Evolutionary conservation across 306 rosid genomes (phyloP), one percentile per base, ranked within the genome.

Genomic region (Sicyos baderoa): DNA sequence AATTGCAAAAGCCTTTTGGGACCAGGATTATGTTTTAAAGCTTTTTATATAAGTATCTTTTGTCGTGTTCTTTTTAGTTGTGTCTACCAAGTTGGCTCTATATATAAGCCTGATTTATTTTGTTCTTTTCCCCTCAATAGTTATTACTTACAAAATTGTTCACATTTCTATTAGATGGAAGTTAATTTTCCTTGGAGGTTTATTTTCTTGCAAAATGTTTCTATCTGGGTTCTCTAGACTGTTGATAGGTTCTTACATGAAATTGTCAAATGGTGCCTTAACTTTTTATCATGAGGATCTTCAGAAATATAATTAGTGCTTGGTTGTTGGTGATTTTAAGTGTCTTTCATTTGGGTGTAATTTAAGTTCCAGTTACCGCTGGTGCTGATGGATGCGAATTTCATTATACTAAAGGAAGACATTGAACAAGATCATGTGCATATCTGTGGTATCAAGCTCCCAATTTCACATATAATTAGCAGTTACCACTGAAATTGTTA

Each of bases 1-100:
- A 84, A 85, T 80, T 78, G 82, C 81, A 82, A 86, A 85, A 82
- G 62, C 61, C 62, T 77, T 80, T 40, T 72, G 81, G 85, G 84
- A 51, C 79, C 68, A 32, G 82, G 76, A 75, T 63, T 83, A 55
- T 48, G 78, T 44, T 77, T 68, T 50, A n/a, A 75, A 79, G 70
- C 49, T 57, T 66, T 48, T 40, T 54, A 17, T 57, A 54, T 72
- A 27, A 27, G 53, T 25, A 16, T 57, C 67, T 57, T 40, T 72
- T 53, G 11, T 72, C 21, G 57, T n/a, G 64, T 56, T 44, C 57
- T 14, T 67, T 15, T 67, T 16, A 14, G 23, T 47, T 49, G 2
- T 13, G 40, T 16, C 12, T 7, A 15, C 57, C 45, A 16, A 49
- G 15, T 67, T 23, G 56, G 72, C 18, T 27, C 14, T 65, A 16